phyloP scores from a whole-genome alignment of 2,329 filamentous ascomycete species.

The Phialophora verrucosa region DNA sequence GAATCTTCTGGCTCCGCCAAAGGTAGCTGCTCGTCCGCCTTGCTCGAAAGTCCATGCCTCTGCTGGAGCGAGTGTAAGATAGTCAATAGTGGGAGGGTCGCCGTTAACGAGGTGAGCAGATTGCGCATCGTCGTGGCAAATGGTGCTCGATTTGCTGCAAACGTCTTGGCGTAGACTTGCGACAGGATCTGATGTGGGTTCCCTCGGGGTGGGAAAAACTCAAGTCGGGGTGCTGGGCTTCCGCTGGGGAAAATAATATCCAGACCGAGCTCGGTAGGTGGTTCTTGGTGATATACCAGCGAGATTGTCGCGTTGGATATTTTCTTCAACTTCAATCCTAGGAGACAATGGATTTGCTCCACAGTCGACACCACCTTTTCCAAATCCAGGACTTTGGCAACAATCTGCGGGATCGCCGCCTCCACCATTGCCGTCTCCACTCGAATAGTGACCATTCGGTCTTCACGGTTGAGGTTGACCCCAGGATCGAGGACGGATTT shows the following conservation, averaged over 20 bases:
- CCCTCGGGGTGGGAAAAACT: constrained; percentile 29
- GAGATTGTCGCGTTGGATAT: constrained; percentile 31
- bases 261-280: constrained; percentile 23
- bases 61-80: constrained; percentile 44
- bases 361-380: constrained; percentile 35
- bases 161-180: constrained; percentile 24
- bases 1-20: constrained; percentile 8
- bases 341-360: constrained; percentile 31
- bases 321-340: constrained; percentile 30
- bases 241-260: constrained; percentile 23
- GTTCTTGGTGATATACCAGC: constrained; percentile 30
- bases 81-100: constrained; percentile 51
- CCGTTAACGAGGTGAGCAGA: constrained; percentile 42
- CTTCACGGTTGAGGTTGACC: constrained; percentile 29
- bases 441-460: constrained; percentile 29
- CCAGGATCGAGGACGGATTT: constrained; percentile 30
- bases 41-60: constrained; percentile 18
- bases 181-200: constrained; percentile 35
- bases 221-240: constrained; percentile 22
- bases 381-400: constrained; percentile 33
- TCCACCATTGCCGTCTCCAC: constrained; percentile 27
- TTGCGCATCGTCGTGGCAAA: constrained; percentile 31
- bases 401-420: constrained; percentile 27
- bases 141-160: constrained; percentile 22
- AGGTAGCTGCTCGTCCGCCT: constrained; percentile 2